Base-by-base conservation (phyloP, 371 early-diverging fungal species). In the Syncephalastrum sp. region DNA sequence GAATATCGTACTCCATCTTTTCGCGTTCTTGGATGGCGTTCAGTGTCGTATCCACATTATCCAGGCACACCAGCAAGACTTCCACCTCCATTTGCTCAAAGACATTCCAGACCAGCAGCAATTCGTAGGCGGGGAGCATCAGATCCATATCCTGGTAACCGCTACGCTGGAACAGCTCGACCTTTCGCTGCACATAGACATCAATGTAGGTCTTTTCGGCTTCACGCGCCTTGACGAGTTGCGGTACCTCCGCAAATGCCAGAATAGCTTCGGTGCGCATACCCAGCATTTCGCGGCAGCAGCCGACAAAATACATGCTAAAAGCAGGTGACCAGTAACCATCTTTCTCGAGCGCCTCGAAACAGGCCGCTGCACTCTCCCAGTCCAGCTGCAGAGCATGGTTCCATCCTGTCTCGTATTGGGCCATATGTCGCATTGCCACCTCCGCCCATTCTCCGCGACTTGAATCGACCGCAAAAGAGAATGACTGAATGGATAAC, bases 351-450 rank as follows among this genome's bases (percentile, higher is more conserved):
- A 82, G 63, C 16, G 59, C 57, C 27, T 76, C 70, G 59, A 82
- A 82, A 29, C 65, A 70, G 0, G 38, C 53, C 3, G 48, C 60
- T 8, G 81, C 72, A 24, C 66, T 64, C 3, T 56, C 52, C 82
- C 82, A 82, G 24, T 80, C 69, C 44, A 78, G 51, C 53, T 66
- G 56, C 24, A 80, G 59, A 3, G 73, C 70, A 50, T 68, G 69
- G 54, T 80, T 82, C 50, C 78, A 50, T 16, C 74, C 81, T 0
- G 77, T 54, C 46, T 82, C 82, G 45, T 76, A 80, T 15, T 63
- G 63, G 12, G 72, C 67, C 43, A 74, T 51, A 7, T 71, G 62
- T 4, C 50, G 42, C 46, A 71, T 59, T 19, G 62, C 65, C 16
- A 65, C 53, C 12, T 68, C 65, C 6, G 56, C 59, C 72, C 72